These are phyloP conservation scores for Meira miltonrushii DNA, from an alignment of 1,284 basidiomycete species.

Conservation along the genomic window DNA sequence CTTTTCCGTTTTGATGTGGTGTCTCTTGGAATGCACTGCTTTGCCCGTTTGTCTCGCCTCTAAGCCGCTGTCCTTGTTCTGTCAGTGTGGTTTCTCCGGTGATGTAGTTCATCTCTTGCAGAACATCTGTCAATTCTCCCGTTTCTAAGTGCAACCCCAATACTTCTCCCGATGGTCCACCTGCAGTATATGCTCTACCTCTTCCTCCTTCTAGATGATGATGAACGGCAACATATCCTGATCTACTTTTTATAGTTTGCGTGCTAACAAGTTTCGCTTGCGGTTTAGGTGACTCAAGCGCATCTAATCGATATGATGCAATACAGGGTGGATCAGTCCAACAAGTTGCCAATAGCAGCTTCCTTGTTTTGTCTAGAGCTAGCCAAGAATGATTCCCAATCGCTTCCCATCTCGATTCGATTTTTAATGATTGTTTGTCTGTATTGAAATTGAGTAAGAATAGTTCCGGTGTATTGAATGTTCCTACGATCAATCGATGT, in stretches of 20 bases:
- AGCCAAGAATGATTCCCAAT: constrained; percentile 36
- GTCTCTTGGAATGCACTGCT: background rate
- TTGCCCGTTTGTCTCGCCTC: background rate
- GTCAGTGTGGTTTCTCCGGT: constrained; percentile 12
- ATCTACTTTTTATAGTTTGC: constrained; percentile 26
- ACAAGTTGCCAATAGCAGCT: constrained; percentile 28
- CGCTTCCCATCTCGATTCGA: constrained; percentile 21
- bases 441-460: constrained; percentile 25
- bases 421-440: constrained; percentile 17
- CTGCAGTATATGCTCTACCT: constrained; percentile 50
- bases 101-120: constrained; percentile 47
- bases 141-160: constrained; percentile 17
- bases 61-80: background rate
- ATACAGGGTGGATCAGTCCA: constrained; percentile 34
- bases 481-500: constrained; percentile 18
- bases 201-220: constrained; percentile 7
- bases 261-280: constrained; percentile 26
- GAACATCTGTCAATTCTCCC: constrained; percentile 17
- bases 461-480: constrained; percentile 33
- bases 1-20: constrained; percentile 17
- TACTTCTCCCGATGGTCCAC: constrained; percentile 54
- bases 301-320: constrained; percentile 24
- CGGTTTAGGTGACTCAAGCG: background rate
- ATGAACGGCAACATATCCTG: constrained; percentile 28
- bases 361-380: constrained; percentile 12